phyloP scores from a whole-genome alignment of 179 eudicot species.

The Sideroxylon spinosum region DNA sequence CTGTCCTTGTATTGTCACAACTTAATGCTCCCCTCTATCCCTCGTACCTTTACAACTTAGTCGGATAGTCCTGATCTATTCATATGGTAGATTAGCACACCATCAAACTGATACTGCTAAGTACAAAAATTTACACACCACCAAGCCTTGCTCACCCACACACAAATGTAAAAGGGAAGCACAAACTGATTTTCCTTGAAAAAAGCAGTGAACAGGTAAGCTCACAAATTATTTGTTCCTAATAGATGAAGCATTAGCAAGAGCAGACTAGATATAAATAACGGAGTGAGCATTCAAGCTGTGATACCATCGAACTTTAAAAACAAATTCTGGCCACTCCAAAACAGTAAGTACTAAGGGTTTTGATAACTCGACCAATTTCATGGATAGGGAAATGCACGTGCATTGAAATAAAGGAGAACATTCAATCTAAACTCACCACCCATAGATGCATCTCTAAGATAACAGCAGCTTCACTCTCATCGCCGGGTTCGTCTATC shows the following conservation, averaged over 20 bases:
- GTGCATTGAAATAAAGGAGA: not conserved
- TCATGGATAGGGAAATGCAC: not conserved
- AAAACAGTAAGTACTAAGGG: not conserved
- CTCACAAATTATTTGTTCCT: not conserved
- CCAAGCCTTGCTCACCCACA: not conserved
- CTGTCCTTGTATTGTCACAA: too few relatives aligned
- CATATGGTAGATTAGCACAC: too few relatives aligned
- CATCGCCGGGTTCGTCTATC: conserved; percentile 37
- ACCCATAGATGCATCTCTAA: not conserved
- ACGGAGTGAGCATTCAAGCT: not conserved
- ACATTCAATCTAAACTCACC: conserved; percentile 13
- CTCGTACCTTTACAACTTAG: too few relatives aligned
- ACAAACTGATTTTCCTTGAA: not conserved
- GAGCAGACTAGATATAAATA: not conserved
- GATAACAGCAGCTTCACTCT: conserved; percentile 9
- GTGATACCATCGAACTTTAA: not conserved
- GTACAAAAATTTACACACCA: not conserved
- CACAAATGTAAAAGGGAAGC: not conserved
- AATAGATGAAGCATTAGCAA: not conserved
- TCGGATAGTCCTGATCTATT: too few relatives aligned
- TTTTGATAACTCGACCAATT: not conserved
- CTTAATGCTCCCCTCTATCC: too few relatives aligned
- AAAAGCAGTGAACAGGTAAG: not conserved
- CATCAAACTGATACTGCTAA: not conserved
- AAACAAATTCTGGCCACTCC: not conserved